Conservation (phyloP, 345 rosid species). For the Isatis tinctoria region DNA sequence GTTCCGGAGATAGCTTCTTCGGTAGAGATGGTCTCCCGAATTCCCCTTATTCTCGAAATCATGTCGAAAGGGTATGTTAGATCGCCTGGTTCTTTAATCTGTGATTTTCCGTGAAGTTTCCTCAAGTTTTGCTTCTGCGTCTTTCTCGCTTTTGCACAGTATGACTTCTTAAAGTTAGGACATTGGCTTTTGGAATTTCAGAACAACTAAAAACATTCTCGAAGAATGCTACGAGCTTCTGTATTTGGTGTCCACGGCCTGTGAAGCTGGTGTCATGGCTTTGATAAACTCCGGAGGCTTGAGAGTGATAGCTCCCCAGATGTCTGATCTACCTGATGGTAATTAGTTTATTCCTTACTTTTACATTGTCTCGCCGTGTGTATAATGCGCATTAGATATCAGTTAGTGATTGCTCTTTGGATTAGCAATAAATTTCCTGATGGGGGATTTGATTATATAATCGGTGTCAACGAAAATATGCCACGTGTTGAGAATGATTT, state of each 20-base stretch:
- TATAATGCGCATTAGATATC: background rate
- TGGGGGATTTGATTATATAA: background rate
- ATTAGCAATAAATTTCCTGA: background rate
- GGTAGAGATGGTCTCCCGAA: constrained; percentile 59
- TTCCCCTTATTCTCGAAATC: constrained; percentile 58
- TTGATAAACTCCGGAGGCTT: constrained; percentile 66
- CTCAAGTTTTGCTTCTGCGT: background rate
- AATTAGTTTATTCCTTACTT: constrained; percentile 5
- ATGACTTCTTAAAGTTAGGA: background rate
- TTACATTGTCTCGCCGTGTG: background rate
- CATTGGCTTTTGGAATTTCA: constrained; percentile 32
- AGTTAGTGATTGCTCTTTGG: background rate
- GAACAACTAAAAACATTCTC: constrained; percentile 37
- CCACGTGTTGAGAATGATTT: background rate
- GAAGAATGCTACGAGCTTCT: constrained; percentile 81
- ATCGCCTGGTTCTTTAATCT: background rate
- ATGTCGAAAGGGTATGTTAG: constrained; percentile 47
- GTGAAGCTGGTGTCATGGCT: constrained; percentile 43
- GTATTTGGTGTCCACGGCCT: constrained; percentile 59
- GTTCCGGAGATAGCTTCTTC: constrained; percentile 75
- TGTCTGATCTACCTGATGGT: constrained; percentile 64
- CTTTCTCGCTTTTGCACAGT: background rate
- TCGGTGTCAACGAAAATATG: background rate
- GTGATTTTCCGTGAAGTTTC: background rate
- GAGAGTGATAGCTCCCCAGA: constrained; percentile 58